Base-by-base conservation (phyloP, 1,139 yeast genomes). In the Pichia sp. region DNA sequence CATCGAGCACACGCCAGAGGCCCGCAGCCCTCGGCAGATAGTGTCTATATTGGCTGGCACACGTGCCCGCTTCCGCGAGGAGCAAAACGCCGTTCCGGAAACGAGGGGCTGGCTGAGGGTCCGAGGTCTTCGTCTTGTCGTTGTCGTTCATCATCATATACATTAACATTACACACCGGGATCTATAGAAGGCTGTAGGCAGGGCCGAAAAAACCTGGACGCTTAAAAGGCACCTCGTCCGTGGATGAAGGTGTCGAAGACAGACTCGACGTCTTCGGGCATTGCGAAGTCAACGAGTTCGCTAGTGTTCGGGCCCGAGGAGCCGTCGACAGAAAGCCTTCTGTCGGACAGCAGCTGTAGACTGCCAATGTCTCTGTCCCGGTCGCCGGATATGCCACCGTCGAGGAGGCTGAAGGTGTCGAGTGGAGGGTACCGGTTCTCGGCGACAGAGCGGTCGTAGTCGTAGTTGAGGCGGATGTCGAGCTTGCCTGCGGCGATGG, bases 171-270 rank as follows among this genome's bases (percentile, higher is more conserved):
- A 13, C 13, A 32, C 36, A 32, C 13, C 13, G 13, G 36, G 36
- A 10, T 43, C 29, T 43, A 47, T 30, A 47, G 15, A 47, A 19
- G 23, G 32, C 26, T 26, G 4, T 5, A 15, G 46, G 51, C 29
- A 34, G 36, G 36, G 10, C 13, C 36, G 26, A 4, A 23, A 23
- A 23, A 23, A 23, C 26, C 26, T 23, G 26, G 26, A 23, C 3
- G 26, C 26, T 23, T 23, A 23, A 23, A 23, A 23, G 15, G 34
- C 13, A 19, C 43, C 19, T 32, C 48, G 62, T 15, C 69, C 69
- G 44, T 60, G 63, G 31, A 67, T 61, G 50, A 66, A 67, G 43
- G 56, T 62, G 42, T 64, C 67, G 57, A 66, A 66, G 45, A 65
- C 69, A 49, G 60, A 49, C 46, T 67, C 68, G 31, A 62, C 66